Percentiles rank a stretch among this genome's conserved stretches.
phyloP scores from a whole-genome alignment of 768 basidiomycete genomes.

The Rhizopogon sp. region DNA sequence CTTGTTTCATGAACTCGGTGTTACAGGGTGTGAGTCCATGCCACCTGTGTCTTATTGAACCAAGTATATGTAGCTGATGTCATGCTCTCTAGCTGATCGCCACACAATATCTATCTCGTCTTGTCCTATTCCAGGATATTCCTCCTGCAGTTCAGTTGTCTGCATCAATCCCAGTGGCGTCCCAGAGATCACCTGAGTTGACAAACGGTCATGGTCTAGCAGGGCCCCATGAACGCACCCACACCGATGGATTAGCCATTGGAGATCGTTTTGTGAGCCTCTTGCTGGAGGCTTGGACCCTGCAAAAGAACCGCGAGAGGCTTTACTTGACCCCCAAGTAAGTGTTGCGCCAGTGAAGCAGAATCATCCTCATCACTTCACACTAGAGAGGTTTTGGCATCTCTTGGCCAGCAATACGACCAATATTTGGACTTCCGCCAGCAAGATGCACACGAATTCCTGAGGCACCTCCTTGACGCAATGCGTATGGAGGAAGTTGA shows the following conservation, averaged over 20 bases:
- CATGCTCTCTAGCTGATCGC: constrained; percentile 53
- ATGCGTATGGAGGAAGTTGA: constrained; percentile 96
- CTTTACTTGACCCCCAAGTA: constrained; percentile 66
- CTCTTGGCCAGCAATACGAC: constrained; percentile 81
- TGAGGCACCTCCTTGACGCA: constrained; percentile 84
- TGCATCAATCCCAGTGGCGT: constrained; percentile 34
- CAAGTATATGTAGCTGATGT: neutral
- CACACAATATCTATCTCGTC: constrained; percentile 53
- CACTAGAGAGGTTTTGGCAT: constrained; percentile 53
- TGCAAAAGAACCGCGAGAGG: constrained; percentile 46
- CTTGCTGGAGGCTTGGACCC: constrained; percentile 59
- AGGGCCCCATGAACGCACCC: constrained; percentile 45
- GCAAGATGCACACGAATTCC: constrained; percentile 93
- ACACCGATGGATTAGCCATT: constrained; percentile 61
- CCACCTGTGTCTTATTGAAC: constrained; percentile 10
- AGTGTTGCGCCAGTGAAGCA: constrained; percentile 22
- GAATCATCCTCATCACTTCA: neutral
- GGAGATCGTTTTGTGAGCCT: constrained; percentile 62
- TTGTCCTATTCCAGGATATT: constrained; percentile 51
- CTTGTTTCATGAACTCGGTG: constrained; percentile 96
- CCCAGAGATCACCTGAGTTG: constrained; percentile 59
- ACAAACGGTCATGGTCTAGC: constrained; percentile 56
- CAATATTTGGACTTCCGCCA: constrained; percentile 95
- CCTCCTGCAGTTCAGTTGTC: constrained; percentile 36
- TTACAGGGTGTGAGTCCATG: constrained; percentile 68